Evolutionary conservation across 768 basidiomycete species (phyloP), one percentile per base, ranked within the genome.

Genomic region (Auricularia sp.): DNA sequence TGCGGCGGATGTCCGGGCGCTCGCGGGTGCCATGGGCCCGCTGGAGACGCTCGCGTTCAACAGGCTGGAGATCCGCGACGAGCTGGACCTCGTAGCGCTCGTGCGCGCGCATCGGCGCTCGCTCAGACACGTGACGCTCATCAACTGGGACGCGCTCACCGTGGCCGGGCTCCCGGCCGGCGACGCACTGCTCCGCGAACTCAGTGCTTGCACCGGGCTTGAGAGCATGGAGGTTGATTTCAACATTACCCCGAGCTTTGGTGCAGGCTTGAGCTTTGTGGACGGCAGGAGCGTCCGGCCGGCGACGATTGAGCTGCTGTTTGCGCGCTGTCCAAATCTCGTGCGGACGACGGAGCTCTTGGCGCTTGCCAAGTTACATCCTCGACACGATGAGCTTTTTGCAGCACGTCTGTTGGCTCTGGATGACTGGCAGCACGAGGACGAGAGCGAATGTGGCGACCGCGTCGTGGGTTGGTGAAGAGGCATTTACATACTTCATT

Each of bases 81-180:
- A 59, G 56, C 23, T 4, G 11, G 56, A 59, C 23, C 34, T 59
- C 8, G 56, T 59, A 10, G 56, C 56, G 34, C 56, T 59, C 29
- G 56, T 59, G 11, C 21, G 11, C 23, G 56, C 56, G 56, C 56
- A 59, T 18, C 6, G 56, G 14, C 23, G 29, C 23, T n/a, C 56
- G 18, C 56, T 59, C 11, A 14, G 23, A 10, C 23, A 35, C 18
- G 29, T 59, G 29, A 29, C 23, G 56, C 29, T 59, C 29, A 29
- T 59, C 56, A 59, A 59, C 56, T 59, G 56, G 56, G 56, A 59
- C 23, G 56, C 56, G 6, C 23, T 59, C 14, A 59, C 56, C 34
- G 56, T 59, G 34, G 8, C 16, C 23, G 56, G 56, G 16, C 14
- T 59, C 14, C 56, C 56, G 8, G 56, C 34, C 3, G 56, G 56